Evolutionary conservation across 2,329 filamentous ascomycete genomes (phyloP).

Genomic region (Gliomastix tumulicola): DNA sequence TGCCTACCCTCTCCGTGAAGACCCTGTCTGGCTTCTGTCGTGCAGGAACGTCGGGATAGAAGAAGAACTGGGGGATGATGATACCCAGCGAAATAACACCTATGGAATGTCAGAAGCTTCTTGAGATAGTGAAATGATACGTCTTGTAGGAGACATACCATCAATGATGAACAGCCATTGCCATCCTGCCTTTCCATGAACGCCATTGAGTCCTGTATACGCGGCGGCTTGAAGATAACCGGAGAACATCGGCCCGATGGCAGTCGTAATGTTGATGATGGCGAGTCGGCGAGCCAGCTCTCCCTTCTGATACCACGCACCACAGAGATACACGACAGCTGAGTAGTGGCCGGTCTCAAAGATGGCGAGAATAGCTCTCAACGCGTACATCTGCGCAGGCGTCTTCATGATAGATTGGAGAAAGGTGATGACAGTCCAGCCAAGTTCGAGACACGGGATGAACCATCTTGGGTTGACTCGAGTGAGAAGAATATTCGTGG

Average conservation of each 20-base stretch:
- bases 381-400: conserved; percentile 15
- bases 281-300: not conserved
- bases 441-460: conserved; percentile 10
- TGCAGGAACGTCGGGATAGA: conserved; percentile 30
- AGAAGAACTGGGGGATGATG: conserved; percentile 39
- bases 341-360: conserved; percentile 8
- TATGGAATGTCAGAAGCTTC: too few relatives aligned
- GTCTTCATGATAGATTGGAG: conserved; percentile 11
- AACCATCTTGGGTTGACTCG: conserved; percentile 6
- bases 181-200: conserved; percentile 39
- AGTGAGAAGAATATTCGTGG: conserved; percentile 1
- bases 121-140: conserved; percentile 47
- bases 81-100: conserved; percentile 47
- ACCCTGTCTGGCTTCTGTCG: conserved; percentile 24
- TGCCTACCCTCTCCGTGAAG: conserved; percentile 20
- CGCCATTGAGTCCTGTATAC: conserved; percentile 25
- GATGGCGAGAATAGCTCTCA: conserved; percentile 18
- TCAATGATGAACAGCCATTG: conserved; percentile 15
- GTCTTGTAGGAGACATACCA: conserved; percentile 21
- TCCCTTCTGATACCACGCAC: conserved; percentile 1
- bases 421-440: conserved; percentile 12
- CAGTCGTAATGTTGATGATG: conserved; percentile 1
- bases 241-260: conserved; percentile 12
- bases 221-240: conserved; percentile 25
- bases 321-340: not conserved